These are phyloP conservation scores for Senna tora DNA, from an alignment of 306 rosid species.

Conservation along the genomic window DNA sequence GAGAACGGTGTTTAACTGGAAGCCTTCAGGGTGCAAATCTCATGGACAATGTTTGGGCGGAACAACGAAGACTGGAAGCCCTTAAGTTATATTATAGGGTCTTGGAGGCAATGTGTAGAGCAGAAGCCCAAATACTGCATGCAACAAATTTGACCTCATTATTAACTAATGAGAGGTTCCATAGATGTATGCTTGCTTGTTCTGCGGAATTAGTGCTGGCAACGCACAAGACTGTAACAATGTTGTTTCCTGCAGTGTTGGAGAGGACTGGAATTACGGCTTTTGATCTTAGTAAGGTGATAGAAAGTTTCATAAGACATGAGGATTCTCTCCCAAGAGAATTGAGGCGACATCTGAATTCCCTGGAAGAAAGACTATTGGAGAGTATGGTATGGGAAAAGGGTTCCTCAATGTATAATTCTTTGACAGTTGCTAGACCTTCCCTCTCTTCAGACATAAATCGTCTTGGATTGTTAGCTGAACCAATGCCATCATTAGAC, in stretches of 20 bases:
- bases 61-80: conserved; percentile 91
- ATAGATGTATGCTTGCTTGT: conserved; percentile 98
- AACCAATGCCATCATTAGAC: conserved; percentile 98
- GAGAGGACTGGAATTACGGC: conserved; percentile 99
- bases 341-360: conserved; percentile 89
- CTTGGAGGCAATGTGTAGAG: conserved; percentile 97
- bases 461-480: conserved; percentile 80
- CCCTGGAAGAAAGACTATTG: conserved; percentile 97
- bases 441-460: conserved; percentile 79
- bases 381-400: conserved; percentile 99
- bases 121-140: conserved; percentile 88
- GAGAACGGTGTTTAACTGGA: conserved; percentile 76
- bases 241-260: conserved; percentile 97
- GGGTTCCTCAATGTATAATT: conserved; percentile 98
- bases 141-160: conserved; percentile 87
- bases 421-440: conserved; percentile 90
- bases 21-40: conserved; percentile 75
- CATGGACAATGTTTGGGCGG: conserved; percentile 97
- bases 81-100: conserved; percentile 86
- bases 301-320: conserved; percentile 95
- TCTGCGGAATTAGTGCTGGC: conserved; percentile 97
- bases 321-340: conserved; percentile 99
- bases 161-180: conserved; percentile 97
- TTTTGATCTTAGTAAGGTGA: conserved; percentile 99
- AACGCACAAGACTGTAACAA: conserved; percentile 95